Evolutionary conservation across 352 stramenopile species (phyloP), one percentile per base, ranked within the genome.

Genomic region (Pythium rishiriense): DNA sequence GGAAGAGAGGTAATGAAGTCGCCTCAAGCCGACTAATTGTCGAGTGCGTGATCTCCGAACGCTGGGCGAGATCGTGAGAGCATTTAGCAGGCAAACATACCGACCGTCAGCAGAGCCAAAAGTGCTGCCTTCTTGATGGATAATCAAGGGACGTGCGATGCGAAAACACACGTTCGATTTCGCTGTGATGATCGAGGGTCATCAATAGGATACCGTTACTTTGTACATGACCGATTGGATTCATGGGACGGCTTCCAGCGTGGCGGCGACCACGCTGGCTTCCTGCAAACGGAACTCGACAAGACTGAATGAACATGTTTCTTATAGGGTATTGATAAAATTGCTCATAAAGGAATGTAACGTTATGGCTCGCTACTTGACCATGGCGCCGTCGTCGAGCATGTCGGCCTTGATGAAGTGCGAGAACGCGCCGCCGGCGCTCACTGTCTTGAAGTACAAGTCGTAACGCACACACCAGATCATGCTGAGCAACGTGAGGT

Each of bases 391-490:
- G 1, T 54, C 48, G 12, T 37, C 48, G 14, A 39, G 29, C 24
- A 37, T 15, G 19, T 41, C 48, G 14, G 28, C 24, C 26, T 21
- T 54, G 25, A 24, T 39, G 15, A 25, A 37, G 25, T 54, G 26
- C 17, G 48, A 21, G 48, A 54, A 39, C 6, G 46, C n/a, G 7
- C 48, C 28, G 26, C 48, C 25, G 14, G 9, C 14, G 26, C 21
- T 21, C 9, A 58, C 51, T 9, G 9, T 47, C 33, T 47, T 46
- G 24, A 31, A 58, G 37, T 54, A 62, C 33, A 62, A 29, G 26
- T 62, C 42, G 28, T 62, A 62, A 17, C 55, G 55, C 41, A 62
- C n/a, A n/a, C n/a, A 62, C 55, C 55, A 62, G 15, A 62, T 10
- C 55, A 62, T 45, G 5, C 26, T 28, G 4, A 62, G 42, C 19